These are phyloP conservation scores for Hammondia hammondi DNA, from an alignment of 169 alveolate species.

Conservation along the genomic window DNA sequence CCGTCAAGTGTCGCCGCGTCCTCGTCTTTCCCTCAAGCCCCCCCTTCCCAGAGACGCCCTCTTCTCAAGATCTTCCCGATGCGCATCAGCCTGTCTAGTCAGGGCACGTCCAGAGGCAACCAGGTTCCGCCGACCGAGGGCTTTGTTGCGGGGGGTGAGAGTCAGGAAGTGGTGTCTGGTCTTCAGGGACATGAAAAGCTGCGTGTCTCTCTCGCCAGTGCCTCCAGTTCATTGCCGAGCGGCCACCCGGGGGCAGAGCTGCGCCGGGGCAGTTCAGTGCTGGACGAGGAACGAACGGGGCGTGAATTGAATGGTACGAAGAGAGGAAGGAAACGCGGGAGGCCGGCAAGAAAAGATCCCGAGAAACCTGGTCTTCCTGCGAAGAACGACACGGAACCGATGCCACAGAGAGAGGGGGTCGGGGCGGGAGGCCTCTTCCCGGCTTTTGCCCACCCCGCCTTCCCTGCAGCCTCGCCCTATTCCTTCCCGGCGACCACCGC, in stretches of 20 bases:
- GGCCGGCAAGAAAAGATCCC: background rate
- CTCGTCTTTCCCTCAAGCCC: no score
- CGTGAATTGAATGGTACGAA: background rate
- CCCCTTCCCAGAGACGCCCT: background rate
- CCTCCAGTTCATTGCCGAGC: background rate
- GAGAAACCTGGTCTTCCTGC: background rate
- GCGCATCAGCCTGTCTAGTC: background rate
- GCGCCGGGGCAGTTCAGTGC: background rate
- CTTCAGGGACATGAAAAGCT: background rate
- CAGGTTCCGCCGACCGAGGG: background rate
- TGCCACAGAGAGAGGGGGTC: background rate
- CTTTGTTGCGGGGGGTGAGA: background rate
- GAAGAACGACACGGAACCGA: background rate
- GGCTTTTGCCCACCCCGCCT: background rate
- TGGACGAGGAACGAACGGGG: background rate
- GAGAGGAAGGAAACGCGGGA: background rate
- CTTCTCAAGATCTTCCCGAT: background rate
- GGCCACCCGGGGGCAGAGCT: background rate
- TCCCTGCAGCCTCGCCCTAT: background rate
- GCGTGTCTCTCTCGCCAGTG: background rate
- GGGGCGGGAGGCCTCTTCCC: background rate
- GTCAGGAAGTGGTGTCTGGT: background rate
- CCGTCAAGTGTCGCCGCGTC: no score
- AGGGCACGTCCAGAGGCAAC: background rate
- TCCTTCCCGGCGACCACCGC: background rate